Conservation (phyloP, 169 alveolate genomes). For the Cryptosporidium sp. region DNA sequence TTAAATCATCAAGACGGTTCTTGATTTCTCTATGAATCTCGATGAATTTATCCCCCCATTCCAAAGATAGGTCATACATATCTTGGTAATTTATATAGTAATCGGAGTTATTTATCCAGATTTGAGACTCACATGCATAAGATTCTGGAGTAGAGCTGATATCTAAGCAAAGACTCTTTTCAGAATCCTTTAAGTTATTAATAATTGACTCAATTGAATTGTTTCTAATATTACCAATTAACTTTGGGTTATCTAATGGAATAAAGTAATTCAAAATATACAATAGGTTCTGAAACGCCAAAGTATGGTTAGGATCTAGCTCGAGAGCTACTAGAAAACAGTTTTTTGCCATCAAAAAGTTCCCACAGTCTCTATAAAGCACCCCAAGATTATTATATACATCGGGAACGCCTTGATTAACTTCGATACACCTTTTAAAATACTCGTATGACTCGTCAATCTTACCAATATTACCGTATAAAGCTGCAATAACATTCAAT, state of each 20-base stretch:
- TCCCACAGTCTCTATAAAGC: constrained; percentile 78
- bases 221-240: constrained; percentile 24
- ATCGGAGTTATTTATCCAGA: neutral
- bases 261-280: constrained; percentile 75
- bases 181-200: constrained; percentile 35
- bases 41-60: constrained; percentile 46
- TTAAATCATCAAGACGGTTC: neutral
- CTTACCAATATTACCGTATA: constrained; percentile 76
- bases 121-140: neutral
- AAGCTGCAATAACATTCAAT: constrained; percentile 76
- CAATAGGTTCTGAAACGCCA: constrained; percentile 69
- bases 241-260: constrained; percentile 57
- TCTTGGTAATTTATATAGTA: constrained; percentile 24
- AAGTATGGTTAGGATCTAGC: constrained; percentile 38
- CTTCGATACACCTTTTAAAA: constrained; percentile 79
- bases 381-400: constrained; percentile 80
- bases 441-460: constrained; percentile 77
- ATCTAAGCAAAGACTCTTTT: constrained; percentile 63
- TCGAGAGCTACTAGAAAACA: constrained; percentile 74
- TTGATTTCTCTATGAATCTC: constrained; percentile 7
- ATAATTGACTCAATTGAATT: constrained; percentile 23
- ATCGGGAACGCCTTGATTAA: constrained; percentile 74
- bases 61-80: constrained; percentile 17
- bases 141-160: neutral
- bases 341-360: constrained; percentile 78